Evolutionary conservation across 1,284 basidiomycete species (phyloP).

Genomic region (Phellopilus nigrolimitatus): DNA sequence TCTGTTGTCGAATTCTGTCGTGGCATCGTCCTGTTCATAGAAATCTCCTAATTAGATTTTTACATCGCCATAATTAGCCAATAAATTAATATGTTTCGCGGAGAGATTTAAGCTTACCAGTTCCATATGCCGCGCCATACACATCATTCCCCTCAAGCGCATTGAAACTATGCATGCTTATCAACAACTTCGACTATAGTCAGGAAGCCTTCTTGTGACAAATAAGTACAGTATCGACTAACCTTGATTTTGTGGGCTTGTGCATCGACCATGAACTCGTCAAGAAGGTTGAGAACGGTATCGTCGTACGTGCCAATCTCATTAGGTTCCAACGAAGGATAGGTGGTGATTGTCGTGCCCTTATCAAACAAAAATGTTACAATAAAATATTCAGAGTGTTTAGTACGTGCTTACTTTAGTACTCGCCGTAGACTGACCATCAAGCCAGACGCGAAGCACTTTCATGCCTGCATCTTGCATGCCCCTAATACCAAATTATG

Average conservation of each 20-base stretch:
- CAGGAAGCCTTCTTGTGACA: neutral
- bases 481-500: constrained; percentile 22
- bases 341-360: constrained; percentile 28
- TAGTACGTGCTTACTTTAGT: constrained; percentile 23
- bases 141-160: constrained; percentile 30
- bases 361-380: neutral
- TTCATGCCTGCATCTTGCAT: constrained; percentile 31
- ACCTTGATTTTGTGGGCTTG: constrained; percentile 34
- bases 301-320: constrained; percentile 36
- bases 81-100: too few species aligned
- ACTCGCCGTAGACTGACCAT: constrained; percentile 28
- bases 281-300: constrained; percentile 35
- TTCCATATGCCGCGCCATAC: constrained; percentile 27
- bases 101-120: neutral
- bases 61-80: too few species aligned
- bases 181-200: constrained; percentile 27
- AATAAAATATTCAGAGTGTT: neutral
- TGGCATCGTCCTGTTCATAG: constrained; percentile 23
- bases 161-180: constrained; percentile 34
- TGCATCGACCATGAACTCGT: constrained; percentile 37
- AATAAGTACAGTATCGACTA: neutral
- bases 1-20: constrained; percentile 27
- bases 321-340: constrained; percentile 32
- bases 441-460: constrained; percentile 33
- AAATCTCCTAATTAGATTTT: too few species aligned